Evolutionary conservation across 495 filamentous ascomycete genomes (phyloP), one percentile per base, ranked within the genome.

Genomic region (Penicillium pulvis): DNA sequence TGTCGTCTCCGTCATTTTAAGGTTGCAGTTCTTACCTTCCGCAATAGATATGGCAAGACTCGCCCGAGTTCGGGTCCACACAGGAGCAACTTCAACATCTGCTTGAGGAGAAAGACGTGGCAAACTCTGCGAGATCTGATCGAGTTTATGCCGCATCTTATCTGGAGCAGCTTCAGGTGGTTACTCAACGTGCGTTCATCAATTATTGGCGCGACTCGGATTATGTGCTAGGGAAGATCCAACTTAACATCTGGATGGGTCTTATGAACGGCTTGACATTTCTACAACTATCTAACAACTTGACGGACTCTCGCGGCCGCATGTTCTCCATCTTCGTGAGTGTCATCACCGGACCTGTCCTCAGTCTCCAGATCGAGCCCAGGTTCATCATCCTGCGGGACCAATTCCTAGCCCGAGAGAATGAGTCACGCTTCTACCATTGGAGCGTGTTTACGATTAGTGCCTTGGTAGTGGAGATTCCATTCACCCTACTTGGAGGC

Each of bases 391-490:
- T 65, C 0, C 64, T 74, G 31, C 69, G 78, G 3, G 58, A 68
- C 16, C 14, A 17, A 59, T 79, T 4, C 77, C 71, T 63, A 66
- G 71, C 55, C 14, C 68, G 73, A 6, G 77, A 81, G 56, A 60
- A 69, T 1, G 74, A 71, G 16, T 69, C 64, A 10, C 73, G 69
- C 43, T 68, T 69, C 14, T 81, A 81, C 56, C 68, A 64, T n/a
- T 81, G 78, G 78, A 59, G 66, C 35, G 73, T 69, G 4, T 81
- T 79, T 56, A 67, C 71, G 53, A 49, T 74, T 6, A 61, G 67
- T 19, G 70, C 74, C 23, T 65, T 81, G 43, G 35, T 78, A 6
- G 70, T 76, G 8, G 78, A 81, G 58, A 31, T 78, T 0, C 77
- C 78, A 4, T 79, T 69, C 59, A 67, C 75, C 28, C 63, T 71